Evolutionary conservation across 768 basidiomycete species (phyloP).

Genomic region (Kwoniella europaea): DNA sequence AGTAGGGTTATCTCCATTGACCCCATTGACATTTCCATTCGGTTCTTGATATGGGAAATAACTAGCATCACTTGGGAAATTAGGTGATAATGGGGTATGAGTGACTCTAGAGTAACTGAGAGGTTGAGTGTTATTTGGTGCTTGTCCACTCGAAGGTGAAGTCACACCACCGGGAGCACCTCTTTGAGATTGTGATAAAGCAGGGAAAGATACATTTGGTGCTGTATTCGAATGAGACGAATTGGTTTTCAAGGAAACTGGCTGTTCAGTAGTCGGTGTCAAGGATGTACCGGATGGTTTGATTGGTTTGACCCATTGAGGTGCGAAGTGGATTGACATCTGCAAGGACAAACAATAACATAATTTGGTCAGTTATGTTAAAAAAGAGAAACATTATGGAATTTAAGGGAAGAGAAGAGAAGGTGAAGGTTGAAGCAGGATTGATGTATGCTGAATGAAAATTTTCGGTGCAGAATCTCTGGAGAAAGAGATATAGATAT

Average conservation of each 20-base stretch:
- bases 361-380: not conserved
- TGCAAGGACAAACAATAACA: constrained; percentile 3
- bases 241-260: constrained; percentile 7
- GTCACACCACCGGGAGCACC: constrained; percentile 3
- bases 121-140: constrained; percentile 18
- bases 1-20: constrained; percentile 11
- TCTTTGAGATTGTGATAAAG: constrained; percentile 27
- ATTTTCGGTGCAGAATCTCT: not conserved
- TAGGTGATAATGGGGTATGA: constrained; percentile 45
- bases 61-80: constrained; percentile 39
- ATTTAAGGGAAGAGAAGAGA: constrained; percentile 6
- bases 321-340: constrained; percentile 59
- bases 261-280: constrained; percentile 34
- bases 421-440: not conserved
- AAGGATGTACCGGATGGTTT: constrained; percentile 45
- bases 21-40: constrained; percentile 22
- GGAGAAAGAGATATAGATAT: not conserved
- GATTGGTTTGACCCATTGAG: constrained; percentile 58
- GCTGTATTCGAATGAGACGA: constrained; percentile 7
- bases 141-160: constrained; percentile 28
- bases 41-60: constrained; percentile 41
- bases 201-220: constrained; percentile 36
- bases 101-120: constrained; percentile 50
- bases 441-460: not conserved
- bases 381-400: no score